Evolutionary conservation across 805 yeast species (phyloP).

Genomic region (Teunomyces tritomae): DNA sequence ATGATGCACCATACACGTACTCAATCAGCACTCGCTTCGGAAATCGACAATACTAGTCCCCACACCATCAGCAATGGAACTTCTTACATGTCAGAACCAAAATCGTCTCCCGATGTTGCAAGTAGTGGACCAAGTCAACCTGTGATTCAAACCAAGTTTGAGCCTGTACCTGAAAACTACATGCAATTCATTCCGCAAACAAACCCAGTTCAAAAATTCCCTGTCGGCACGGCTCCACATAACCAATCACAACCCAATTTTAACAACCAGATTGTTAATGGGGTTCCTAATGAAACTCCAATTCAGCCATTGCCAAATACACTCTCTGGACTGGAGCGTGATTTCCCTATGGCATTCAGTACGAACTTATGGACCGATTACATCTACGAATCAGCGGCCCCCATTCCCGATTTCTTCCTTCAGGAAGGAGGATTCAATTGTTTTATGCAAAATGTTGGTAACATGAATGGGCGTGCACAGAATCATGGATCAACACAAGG

Average conservation of each 20-base stretch:
- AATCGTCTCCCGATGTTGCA: neutral
- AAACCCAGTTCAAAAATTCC: neutral
- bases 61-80: neutral
- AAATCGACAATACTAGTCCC: neutral
- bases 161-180: neutral
- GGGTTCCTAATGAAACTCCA: neutral
- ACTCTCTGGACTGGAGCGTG: neutral
- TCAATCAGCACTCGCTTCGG: neutral
- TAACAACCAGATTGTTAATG: neutral
- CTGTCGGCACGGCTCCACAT: neutral
- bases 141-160: neutral
- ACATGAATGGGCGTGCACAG: neutral
- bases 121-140: neutral
- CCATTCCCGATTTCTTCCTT: neutral
- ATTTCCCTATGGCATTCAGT: neutral
- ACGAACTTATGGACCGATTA: neutral
- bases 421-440: neutral
- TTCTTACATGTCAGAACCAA: neutral
- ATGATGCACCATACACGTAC: neutral
- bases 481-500: neutral
- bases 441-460: neutral
- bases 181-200: neutral
- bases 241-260: neutral
- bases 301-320: neutral
- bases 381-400: neutral